Base-by-base conservation (phyloP, 768 basidiomycete species). In the Ramaria sp. region DNA sequence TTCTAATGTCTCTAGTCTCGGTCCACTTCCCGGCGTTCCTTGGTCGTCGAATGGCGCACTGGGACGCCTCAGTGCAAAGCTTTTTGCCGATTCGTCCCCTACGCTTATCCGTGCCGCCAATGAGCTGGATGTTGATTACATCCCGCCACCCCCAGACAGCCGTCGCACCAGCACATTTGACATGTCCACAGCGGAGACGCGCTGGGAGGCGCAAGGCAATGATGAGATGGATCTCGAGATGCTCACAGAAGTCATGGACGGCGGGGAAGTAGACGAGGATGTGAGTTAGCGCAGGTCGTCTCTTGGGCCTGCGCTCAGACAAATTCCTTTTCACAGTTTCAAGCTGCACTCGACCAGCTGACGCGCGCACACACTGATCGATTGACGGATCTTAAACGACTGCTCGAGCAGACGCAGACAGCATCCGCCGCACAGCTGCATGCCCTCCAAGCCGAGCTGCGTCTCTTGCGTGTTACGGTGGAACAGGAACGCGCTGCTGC, bases 391-490 rank as follows among this genome's bases (percentile, higher is more conserved):
- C 86, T 88, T 69, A 91, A 85, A 64, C 79, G 89, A 1, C 75
- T 92, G 1, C 77, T 92, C 12, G 89, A 92, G 62, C 84, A 84
- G 41, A 78, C 88, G 0, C 91, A 92, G 63, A 81, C 84, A 1
- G 81, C 83, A 9, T 77, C 85, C 1, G 87, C 89, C 0, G 84
- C 88, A 1, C 91, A 92, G 63, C 72, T 91, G 1, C 89, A 92
- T 63, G 89, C 91, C 0, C 72, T 93, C 0, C 89, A 91, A 69
- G 89, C 88, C 1, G 88, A 92, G 64, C 73, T 90, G 3, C 75
- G 81, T 12, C 72, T 88, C 27, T 72, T 91, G 31, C 80, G 85
- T 43, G 69, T 72, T 12, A 75, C 76, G 50, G 70, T 67, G 22
- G 69, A 71, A 34, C 61, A 62, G 37, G 61, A 62, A 42, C 55